These are phyloP conservation scores for Knufia petricola DNA, from an alignment of 2,329 filamentous ascomycete genomes.

Conservation along the genomic window DNA sequence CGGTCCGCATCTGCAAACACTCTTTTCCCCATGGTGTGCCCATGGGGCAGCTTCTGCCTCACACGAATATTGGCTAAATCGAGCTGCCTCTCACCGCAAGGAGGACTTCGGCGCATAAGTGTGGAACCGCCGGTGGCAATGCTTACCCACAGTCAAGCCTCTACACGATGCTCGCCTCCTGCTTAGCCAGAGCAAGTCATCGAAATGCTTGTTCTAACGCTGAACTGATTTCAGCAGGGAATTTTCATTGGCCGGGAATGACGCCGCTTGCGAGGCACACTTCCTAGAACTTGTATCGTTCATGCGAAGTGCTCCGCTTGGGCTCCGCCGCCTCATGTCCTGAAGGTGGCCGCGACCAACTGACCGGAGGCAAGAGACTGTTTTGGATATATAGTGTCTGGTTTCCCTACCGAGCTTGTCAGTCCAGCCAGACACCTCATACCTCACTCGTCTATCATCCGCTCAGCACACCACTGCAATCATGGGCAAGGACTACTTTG, in stretches of 20 bases:
- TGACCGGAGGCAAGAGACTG: not conserved
- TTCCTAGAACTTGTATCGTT: not conserved
- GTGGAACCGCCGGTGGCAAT: too few relatives aligned
- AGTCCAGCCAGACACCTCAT: not conserved
- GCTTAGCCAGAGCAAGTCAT: too few relatives aligned
- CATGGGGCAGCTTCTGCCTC: too few relatives aligned
- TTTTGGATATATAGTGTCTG: not conserved
- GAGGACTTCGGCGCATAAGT: too few relatives aligned
- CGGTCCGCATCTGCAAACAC: too few relatives aligned
- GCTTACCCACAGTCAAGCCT: not conserved
- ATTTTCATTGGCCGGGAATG: not conserved
- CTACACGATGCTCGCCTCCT: not conserved
- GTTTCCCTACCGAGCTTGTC: not conserved
- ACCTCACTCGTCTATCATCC: not conserved
- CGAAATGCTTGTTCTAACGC: not conserved
- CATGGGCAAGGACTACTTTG: constrained; percentile 18
- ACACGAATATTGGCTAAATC: too few relatives aligned
- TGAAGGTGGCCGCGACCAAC: too few relatives aligned
- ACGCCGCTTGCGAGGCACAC: not conserved
- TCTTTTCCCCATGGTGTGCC: too few relatives aligned
- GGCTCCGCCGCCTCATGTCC: not conserved
- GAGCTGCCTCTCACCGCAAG: too few relatives aligned
- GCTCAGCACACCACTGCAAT: constrained; percentile 1
- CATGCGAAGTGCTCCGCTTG: not conserved
- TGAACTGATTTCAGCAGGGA: not conserved